phyloP scores from a whole-genome alignment of 2,329 filamentous ascomycete genomes.

The Monosporascus sp. region DNA sequence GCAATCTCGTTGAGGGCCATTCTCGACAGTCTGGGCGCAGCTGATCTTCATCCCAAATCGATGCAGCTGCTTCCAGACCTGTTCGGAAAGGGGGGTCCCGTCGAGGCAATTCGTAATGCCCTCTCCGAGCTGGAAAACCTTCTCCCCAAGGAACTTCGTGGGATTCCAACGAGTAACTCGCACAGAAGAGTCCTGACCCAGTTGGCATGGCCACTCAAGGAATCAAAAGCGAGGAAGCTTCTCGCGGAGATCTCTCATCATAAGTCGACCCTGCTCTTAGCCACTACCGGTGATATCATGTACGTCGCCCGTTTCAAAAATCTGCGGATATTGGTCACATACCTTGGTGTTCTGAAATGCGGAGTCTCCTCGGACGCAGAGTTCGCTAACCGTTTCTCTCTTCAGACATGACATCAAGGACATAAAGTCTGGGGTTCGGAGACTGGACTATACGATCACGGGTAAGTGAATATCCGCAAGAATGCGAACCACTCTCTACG shows the following conservation, averaged over 20 bases:
- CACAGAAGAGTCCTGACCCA: background rate
- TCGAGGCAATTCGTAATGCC: background rate
- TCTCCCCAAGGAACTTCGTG: background rate
- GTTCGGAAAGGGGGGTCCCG: slow-evolving; percentile 1
- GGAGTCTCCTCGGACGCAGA: no score
- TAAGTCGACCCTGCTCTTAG: slow-evolving; percentile 8
- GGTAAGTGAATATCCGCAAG: background rate
- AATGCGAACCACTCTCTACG: background rate
- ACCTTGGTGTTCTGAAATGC: no score
- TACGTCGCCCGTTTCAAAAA: background rate
- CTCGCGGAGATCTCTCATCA: slow-evolving; percentile 6
- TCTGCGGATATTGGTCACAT: background rate
- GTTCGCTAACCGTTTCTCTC: background rate
- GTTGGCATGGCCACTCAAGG: slow-evolving; percentile 9
- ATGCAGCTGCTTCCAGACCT: background rate
- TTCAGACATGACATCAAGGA: slow-evolving; percentile 1
- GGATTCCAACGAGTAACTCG: background rate
- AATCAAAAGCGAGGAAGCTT: slow-evolving; percentile 5
- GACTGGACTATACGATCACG: background rate
- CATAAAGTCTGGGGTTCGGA: background rate
- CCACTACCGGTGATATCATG: slow-evolving; percentile 5
- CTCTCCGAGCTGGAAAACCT: background rate
- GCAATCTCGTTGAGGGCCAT: slow-evolving; percentile 7
- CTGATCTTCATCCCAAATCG: background rate
- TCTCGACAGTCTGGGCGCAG: slow-evolving; percentile 1